Conservation (phyloP, 768 basidiomycete genomes). For the Mycena haematopus region DNA sequence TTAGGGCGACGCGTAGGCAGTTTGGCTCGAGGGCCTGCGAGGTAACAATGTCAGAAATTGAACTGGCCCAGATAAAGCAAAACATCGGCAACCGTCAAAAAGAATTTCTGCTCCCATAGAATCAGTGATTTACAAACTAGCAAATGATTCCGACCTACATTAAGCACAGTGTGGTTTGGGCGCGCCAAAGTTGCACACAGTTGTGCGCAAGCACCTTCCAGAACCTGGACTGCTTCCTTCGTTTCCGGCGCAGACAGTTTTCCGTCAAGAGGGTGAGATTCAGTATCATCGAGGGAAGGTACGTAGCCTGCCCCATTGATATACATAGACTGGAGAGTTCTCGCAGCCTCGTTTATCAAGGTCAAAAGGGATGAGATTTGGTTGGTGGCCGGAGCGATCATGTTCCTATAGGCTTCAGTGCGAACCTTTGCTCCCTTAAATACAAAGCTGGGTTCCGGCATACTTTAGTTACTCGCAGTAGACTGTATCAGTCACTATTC, state of each 20-base stretch:
- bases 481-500: neutral
- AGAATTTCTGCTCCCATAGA: conserved; percentile 11
- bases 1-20: conserved; percentile 24
- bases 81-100: conserved; percentile 7
- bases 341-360: conserved; percentile 28
- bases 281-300: conserved; percentile 32
- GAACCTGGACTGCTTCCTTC: conserved; percentile 34
- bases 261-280: conserved; percentile 34
- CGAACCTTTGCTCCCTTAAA: neutral
- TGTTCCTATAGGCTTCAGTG: neutral
- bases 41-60: neutral
- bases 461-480: neutral
- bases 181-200: conserved; percentile 34
- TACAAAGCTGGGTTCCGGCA: conserved; percentile 1
- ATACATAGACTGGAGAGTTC: conserved; percentile 28
- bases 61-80: neutral
- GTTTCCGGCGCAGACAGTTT: conserved; percentile 24
- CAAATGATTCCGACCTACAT: conserved; percentile 24
- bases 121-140: neutral
- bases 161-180: conserved; percentile 34
- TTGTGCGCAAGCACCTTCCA: conserved; percentile 39
- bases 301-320: conserved; percentile 14
- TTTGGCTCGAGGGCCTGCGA: conserved; percentile 24
- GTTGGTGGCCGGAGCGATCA: conserved; percentile 5
- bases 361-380: conserved; percentile 28